Evolutionary conservation across 1,284 basidiomycete species (phyloP), one percentile per base, ranked within the genome.

Genomic region (Ustilago curta): DNA sequence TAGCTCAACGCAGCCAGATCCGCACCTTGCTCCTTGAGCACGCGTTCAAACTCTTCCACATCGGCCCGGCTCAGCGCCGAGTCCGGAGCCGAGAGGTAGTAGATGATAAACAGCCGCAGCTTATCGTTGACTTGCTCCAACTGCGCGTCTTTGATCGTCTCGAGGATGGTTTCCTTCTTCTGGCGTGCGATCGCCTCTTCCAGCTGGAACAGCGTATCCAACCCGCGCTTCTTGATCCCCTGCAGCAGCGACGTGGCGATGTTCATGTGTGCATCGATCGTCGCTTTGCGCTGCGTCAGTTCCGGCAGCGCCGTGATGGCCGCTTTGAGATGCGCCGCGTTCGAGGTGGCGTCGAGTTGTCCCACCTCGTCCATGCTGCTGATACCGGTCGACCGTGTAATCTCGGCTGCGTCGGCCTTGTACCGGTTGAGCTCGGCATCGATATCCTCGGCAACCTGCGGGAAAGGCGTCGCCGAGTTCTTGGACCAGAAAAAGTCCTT

Each of bases 401-500:
- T 92, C 85, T 99, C 97, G 9, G 94, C 95, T 2, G 97, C 95
- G 81, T 99, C 97, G 77, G 92, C 89, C 87, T 98, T 99, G 86
- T 99, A 99, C 44, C 77, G 91, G 85, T 92, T 94, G 72, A 99
- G 87, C 85, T 99, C 97, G 4, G 88, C 83, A 82, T 99, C 95
- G 59, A 99, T 98, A 78, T 99, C 95, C 84, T 98, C 97, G 1
- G 97, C 96, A 2, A 99, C 97, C 80, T 97, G 94, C 32, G 97
- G 97, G 88, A 99, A 99, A 0, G 97, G 97, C 75, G 93, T 94
- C 7, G 92, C 91, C 1, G 95, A 94, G 83, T 99, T 97, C 86
- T 94, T 94, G 9, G 91, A 91, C 97, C 97, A 99, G 88, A 99
- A 99, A 86, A 97, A 99, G 86, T 99, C 97, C 81, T 97, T 97